Conservation (phyloP, 2,329 filamentous ascomycete genomes). For the Helminthosporium solani region DNA sequence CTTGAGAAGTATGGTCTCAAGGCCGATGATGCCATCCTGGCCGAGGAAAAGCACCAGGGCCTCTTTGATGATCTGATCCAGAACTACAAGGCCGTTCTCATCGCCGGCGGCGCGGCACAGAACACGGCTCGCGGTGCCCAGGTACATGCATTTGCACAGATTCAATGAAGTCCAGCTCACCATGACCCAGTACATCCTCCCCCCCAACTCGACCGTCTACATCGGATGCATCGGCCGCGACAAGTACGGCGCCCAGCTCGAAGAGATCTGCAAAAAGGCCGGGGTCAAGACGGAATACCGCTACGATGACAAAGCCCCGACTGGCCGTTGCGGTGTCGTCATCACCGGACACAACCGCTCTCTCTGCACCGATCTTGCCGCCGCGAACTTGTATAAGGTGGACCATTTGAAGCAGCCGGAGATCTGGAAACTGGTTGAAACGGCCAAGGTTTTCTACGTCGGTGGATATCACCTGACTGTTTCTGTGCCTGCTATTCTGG, state of each 20-base stretch:
- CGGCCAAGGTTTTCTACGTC: constrained; percentile 85
- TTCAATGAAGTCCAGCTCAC: neutral
- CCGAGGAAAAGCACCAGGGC: constrained; percentile 83
- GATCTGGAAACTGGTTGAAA: constrained; percentile 89
- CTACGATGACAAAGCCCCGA: constrained; percentile 78
- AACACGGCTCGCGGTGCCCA: constrained; percentile 95
- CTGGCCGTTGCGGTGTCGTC: constrained; percentile 91
- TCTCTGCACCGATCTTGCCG: constrained; percentile 91
- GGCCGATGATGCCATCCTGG: constrained; percentile 95
- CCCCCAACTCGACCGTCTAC: constrained; percentile 85
- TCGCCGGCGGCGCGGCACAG: constrained; percentile 93
- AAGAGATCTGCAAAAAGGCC: constrained; percentile 80
- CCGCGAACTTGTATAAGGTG: constrained; percentile 95
- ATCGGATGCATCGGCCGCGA: constrained; percentile 92
- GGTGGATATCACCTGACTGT: constrained; percentile 98
- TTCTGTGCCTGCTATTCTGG: constrained; percentile 84
- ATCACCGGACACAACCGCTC: constrained; percentile 96
- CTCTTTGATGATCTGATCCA: constrained; percentile 93
- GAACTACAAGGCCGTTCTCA: constrained; percentile 90
- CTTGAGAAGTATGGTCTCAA: constrained; percentile 93
- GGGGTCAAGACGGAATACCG: constrained; percentile 95
- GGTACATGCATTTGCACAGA: constrained; percentile 41
- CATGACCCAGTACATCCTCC: constrained; percentile 73
- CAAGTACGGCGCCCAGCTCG: constrained; percentile 88
- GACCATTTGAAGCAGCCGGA: constrained; percentile 88